These are phyloP conservation scores for Claviceps spartinae DNA, from an alignment of 2,329 filamentous ascomycete genomes.

Conservation along the genomic window DNA sequence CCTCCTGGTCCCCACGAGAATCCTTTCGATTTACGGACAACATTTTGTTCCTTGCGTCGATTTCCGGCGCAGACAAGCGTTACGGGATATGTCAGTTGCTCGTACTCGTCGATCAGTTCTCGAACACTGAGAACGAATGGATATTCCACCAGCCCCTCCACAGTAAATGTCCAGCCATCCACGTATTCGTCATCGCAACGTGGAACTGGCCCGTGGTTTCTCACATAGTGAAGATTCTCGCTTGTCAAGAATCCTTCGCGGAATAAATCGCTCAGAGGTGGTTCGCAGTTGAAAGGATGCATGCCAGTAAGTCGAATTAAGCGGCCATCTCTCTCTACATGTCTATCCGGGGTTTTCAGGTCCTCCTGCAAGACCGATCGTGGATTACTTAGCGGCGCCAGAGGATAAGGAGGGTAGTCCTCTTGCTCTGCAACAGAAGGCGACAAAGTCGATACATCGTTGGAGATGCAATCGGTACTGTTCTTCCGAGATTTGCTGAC, in stretches of 20 bases:
- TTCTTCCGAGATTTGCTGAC: conserved; percentile 22
- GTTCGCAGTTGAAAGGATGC: conserved; percentile 85
- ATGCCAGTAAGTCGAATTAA: conserved; percentile 77
- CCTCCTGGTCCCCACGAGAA: conserved; percentile 91
- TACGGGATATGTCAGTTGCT: conserved; percentile 73
- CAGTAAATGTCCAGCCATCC: conserved; percentile 65
- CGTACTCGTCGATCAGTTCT: conserved; percentile 59
- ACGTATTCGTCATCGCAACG: conserved; percentile 58
- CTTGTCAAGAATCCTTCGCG: conserved; percentile 74
- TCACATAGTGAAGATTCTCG: conserved; percentile 79
- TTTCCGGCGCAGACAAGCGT: conserved; percentile 90
- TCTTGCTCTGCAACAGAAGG: background rate
- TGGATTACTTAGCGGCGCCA: conserved; percentile 52
- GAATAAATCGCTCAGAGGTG: conserved; percentile 66
- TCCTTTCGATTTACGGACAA: conserved; percentile 79
- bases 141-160: conserved; percentile 73
- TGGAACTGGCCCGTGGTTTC: conserved; percentile 80
- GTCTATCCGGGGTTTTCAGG: conserved; percentile 67
- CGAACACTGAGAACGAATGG: conserved; percentile 59
- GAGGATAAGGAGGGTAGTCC: conserved; percentile 32
- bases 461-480: conserved; percentile 15
- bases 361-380: conserved; percentile 59
- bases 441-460: background rate
- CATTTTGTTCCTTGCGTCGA: conserved; percentile 82
- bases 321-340: conserved; percentile 67